Evolutionary conservation across 495 filamentous ascomycete species (phyloP), one percentile per base, ranked within the genome.

Genomic region (Tuber melanosporum): DNA sequence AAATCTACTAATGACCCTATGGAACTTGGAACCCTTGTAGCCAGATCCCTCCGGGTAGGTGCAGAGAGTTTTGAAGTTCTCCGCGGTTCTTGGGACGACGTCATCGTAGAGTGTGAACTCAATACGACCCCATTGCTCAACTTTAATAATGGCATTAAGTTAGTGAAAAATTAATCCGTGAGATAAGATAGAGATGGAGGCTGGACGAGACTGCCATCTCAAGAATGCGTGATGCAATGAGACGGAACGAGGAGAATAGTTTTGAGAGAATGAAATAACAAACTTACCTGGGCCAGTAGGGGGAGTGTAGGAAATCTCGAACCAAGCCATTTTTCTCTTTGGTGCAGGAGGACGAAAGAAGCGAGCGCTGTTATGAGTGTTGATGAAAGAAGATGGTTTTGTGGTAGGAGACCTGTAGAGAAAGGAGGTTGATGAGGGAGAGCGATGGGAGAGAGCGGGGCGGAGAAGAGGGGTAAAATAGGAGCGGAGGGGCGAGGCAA

Each of bases 51-150:
- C 93, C 89, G 94, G 91, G 83, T 91, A 92, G 45, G 94, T 97
- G 89, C 94, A 98, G 78, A 99, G 92, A 84, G 91, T 91, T 78
- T 90, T 91, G 90, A 99, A 99, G 88, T 99, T 99, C 83, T 94
- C 91, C 77, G 91, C 90, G 39, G 95, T 99, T 87, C 92, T 95
- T 75, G 96, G 95, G 77, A 96, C 94, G 36, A 90, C 88, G 77
- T 92, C 88, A 83, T 97, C 91, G 89, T 89, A 97, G 85, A 99
- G 93, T 82, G 89, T 90, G 89, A 99, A 95, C 86, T 90, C 91
- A 88, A 98, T 91, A 82, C 93, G 92, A 82, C 91, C 93, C 71
- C 82, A 84, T 85, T 94, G n/a, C 41, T 81, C 78, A 7, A 0
- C 80, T 83, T n/a, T 52, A 72, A 19, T 20, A 49, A 44, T 17